A percentile compares a stretch with the other conserved stretches of the same genome.
phyloP scores from a whole-genome alignment of 2,329 filamentous ascomycete genomes.

The Aspergillus pseudoterreus region DNA sequence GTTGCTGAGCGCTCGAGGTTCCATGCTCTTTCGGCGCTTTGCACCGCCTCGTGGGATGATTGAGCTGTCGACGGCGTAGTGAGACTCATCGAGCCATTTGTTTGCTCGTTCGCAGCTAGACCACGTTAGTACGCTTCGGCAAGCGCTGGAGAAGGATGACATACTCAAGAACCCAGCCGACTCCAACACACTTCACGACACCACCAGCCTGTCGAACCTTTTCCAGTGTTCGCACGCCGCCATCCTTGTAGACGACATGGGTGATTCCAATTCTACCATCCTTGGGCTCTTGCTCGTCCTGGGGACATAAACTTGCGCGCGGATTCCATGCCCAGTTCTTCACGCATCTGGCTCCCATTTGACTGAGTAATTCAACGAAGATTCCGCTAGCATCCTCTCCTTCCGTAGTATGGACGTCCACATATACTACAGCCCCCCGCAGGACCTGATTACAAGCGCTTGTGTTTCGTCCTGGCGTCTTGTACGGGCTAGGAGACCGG shows the following conservation, averaged over 20 bases:
- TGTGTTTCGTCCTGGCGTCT: conserved; percentile 24
- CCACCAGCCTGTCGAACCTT: conserved; percentile 71
- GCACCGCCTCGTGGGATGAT: conserved; percentile 66
- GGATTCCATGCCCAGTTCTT: conserved; percentile 74
- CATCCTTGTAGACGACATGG: conserved; percentile 88
- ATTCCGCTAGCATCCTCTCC: conserved; percentile 77
- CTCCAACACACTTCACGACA: conserved; percentile 78
- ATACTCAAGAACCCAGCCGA: conserved; percentile 86
- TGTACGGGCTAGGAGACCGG: conserved; percentile 23
- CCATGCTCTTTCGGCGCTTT: conserved; percentile 76
- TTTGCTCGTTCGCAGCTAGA: conserved; percentile 70
- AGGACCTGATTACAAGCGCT: conserved; percentile 45
- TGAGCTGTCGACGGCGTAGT: conserved; percentile 66
- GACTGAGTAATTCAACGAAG: conserved; percentile 72
- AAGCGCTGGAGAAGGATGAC: conserved; percentile 30
- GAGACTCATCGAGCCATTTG: conserved; percentile 69
- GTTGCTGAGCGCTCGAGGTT: conserved; percentile 67
- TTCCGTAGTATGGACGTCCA: conserved; percentile 79
- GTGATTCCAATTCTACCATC: conserved; percentile 67
- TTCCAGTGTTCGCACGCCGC: conserved; percentile 73
- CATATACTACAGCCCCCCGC: conserved; percentile 71
- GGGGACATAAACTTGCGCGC: conserved; percentile 37
- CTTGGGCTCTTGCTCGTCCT: conserved; percentile 28
- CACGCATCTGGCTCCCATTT: conserved; percentile 78
- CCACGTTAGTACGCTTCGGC: conserved; percentile 10